Percentiles rank a stretch among this genome's conserved stretches.
Conservation (phyloP, 2,329 filamentous ascomycete genomes). For the Chaetomium globosum region DNA sequence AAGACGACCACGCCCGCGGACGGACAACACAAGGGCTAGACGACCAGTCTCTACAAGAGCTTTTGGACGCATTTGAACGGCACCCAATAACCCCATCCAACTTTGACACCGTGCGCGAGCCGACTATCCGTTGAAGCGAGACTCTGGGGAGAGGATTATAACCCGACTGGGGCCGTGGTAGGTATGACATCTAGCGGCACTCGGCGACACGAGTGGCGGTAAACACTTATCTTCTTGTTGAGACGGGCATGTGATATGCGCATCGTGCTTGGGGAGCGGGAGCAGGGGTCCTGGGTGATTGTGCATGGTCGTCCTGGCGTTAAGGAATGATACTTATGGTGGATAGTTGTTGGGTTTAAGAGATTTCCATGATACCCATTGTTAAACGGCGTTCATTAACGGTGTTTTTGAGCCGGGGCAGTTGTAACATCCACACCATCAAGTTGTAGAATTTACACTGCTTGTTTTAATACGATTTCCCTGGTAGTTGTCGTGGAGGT, state of each 20-base stretch:
- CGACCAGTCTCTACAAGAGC: constrained; percentile 40
- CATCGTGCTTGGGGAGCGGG: background rate
- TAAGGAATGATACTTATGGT: constrained; percentile 1
- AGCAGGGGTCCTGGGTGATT: background rate
- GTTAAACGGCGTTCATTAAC: constrained; percentile 2
- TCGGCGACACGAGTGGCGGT: background rate
- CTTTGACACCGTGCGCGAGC: constrained; percentile 48
- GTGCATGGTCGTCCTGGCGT: constrained; percentile 18
- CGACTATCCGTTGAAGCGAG: constrained; percentile 45
- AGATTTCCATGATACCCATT: constrained; percentile 25
- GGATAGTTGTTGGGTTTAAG: constrained; percentile 6
- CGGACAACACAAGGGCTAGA: constrained; percentile 40
- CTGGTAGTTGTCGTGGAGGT: background rate
- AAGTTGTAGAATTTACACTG: background rate
- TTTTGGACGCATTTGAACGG: constrained; percentile 40
- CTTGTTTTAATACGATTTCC: background rate
- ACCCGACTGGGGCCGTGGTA: background rate
- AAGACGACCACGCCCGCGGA: constrained; percentile 39
- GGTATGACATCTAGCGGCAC: background rate
- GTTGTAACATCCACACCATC: background rate
- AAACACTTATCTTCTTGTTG: background rate
- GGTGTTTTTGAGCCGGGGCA: background rate
- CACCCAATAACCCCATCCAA: constrained; percentile 40
- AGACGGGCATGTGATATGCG: background rate
- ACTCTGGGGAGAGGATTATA: background rate